phyloP scores from a whole-genome alignment of 371 early-diverging fungal genomes.

The Mortierella sp. region DNA sequence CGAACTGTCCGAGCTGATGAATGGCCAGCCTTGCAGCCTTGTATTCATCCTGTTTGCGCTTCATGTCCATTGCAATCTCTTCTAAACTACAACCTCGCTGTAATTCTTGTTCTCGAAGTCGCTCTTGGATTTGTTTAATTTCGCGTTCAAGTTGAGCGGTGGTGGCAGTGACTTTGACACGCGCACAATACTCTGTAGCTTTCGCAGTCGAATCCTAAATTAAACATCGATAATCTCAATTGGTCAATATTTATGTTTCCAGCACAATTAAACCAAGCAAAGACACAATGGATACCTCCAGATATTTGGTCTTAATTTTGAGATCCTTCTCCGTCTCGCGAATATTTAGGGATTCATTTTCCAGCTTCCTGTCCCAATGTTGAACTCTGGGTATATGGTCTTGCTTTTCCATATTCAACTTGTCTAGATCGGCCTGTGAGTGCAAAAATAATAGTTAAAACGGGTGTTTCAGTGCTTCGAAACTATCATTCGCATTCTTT shows the following conservation, averaged over 20 bases:
- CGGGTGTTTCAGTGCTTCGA: background rate
- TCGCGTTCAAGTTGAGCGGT: conserved; percentile 69
- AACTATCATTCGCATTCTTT: conserved; percentile 12
- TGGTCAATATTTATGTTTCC: background rate
- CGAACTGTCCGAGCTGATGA: conserved; percentile 61
- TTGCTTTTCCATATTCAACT: conserved; percentile 40
- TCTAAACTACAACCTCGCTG: conserved; percentile 67
- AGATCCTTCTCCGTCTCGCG: conserved; percentile 35
- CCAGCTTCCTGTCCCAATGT: conserved; percentile 62
- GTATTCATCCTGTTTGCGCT: conserved; percentile 63
- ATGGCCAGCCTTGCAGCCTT: conserved; percentile 71
- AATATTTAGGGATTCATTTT: conserved; percentile 30
- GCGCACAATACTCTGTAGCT: conserved; percentile 73
- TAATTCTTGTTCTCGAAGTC: conserved; percentile 65
- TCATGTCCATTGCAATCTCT: conserved; percentile 67
- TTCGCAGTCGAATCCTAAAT: conserved; percentile 60
- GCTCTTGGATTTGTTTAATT: conserved; percentile 65
- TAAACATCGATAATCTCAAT: background rate
- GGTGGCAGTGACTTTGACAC: conserved; percentile 67
- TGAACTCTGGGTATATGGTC: conserved; percentile 50
- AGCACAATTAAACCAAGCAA: background rate
- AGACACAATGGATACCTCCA: conserved; percentile 28
- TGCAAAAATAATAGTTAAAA: background rate
- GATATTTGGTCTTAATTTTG: conserved; percentile 35
- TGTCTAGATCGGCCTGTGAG: conserved; percentile 57